phyloP scores from a whole-genome alignment of 2,329 filamentous ascomycete species.

The Monilinia vaccinii-corymbosi region DNA sequence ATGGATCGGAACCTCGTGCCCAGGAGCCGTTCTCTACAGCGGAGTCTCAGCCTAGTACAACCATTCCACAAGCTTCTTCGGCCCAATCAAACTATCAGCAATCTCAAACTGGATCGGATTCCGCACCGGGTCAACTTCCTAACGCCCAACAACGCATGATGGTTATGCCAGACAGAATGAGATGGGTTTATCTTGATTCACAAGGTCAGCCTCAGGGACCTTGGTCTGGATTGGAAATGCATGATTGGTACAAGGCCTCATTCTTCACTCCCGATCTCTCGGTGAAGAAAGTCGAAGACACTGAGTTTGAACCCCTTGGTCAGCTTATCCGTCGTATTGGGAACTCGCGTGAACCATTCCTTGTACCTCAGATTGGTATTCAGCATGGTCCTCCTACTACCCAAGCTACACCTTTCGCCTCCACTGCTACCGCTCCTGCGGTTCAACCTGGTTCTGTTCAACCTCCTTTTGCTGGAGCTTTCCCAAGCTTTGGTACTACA shows the following conservation, averaged over 20 bases:
- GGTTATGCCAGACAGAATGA: slow-evolving; percentile 99
- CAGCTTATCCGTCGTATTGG: slow-evolving; percentile 93
- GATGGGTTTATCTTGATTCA: slow-evolving; percentile 96
- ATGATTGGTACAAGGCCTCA: slow-evolving; percentile 98
- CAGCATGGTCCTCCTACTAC: slow-evolving; percentile 68
- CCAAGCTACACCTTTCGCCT: slow-evolving; percentile 31
- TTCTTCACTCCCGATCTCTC: slow-evolving; percentile 94
- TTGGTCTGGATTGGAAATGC: slow-evolving; percentile 96
- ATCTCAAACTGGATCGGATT: slow-evolving; percentile 33
- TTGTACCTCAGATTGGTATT: slow-evolving; percentile 94
- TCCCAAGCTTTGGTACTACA: slow-evolving; percentile 93
- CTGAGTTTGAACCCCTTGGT: slow-evolving; percentile 88
- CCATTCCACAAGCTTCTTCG: slow-evolving; percentile 22
- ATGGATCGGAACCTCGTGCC: slow-evolving; percentile 33
- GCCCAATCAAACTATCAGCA: slow-evolving; percentile 26
- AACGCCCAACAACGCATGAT: slow-evolving; percentile 70
- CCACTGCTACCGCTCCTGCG: slow-evolving; percentile 31
- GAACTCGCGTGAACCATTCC: slow-evolving; percentile 93
- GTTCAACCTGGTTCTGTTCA: slow-evolving; percentile 57
- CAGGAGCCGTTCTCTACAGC: slow-evolving; percentile 24
- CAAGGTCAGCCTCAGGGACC: slow-evolving; percentile 88
- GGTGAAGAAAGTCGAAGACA: slow-evolving; percentile 90
- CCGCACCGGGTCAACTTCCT: slow-evolving; percentile 59
- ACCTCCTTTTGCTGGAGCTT: slow-evolving; percentile 85
- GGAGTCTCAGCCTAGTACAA: slow-evolving; percentile 20